Evolutionary conservation across 1,139 yeast genomes (phyloP).

Genomic region (Taiozyma sp.): DNA sequence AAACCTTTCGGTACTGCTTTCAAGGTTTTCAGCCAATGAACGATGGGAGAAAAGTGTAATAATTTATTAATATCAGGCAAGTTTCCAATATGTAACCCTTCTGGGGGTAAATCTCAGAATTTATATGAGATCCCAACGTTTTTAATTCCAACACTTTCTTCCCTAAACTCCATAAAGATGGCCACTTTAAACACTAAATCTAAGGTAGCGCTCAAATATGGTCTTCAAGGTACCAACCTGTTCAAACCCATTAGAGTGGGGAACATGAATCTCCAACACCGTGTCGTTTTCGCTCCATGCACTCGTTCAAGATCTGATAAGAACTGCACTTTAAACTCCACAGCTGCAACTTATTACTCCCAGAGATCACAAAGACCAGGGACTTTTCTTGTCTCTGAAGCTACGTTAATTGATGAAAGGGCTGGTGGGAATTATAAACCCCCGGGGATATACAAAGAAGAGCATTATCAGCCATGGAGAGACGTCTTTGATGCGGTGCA

Average conservation of each 20-base stretch:
- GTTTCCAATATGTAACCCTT: not conserved
- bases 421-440: constrained; percentile 32
- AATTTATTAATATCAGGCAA: not conserved
- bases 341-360: constrained; percentile 38
- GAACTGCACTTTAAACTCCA: constrained; percentile 34
- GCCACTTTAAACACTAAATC: not conserved
- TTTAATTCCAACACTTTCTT: not conserved
- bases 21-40: too few relatives aligned
- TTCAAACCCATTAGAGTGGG: constrained; percentile 42
- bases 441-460: constrained; percentile 43
- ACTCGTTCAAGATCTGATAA: constrained; percentile 39
- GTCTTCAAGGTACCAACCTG: constrained; percentile 28
- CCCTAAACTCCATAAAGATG: not conserved
- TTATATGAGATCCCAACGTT: too few relatives aligned
- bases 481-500: constrained; percentile 44
- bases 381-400: constrained; percentile 38
- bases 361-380: constrained; percentile 50
- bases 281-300: constrained; percentile 43
- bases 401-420: constrained; percentile 29
- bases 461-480: constrained; percentile 40
- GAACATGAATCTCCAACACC: constrained; percentile 27
- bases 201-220: not conserved
- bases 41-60: too few relatives aligned
- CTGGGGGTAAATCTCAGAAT: too few relatives aligned
- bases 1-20: too few relatives aligned